Percentiles rank a stretch among this genome's conserved stretches.
These are phyloP conservation scores for Leptoxyphium fumago DNA, from an alignment of 2,329 filamentous ascomycete species.

Conservation along the genomic window DNA sequence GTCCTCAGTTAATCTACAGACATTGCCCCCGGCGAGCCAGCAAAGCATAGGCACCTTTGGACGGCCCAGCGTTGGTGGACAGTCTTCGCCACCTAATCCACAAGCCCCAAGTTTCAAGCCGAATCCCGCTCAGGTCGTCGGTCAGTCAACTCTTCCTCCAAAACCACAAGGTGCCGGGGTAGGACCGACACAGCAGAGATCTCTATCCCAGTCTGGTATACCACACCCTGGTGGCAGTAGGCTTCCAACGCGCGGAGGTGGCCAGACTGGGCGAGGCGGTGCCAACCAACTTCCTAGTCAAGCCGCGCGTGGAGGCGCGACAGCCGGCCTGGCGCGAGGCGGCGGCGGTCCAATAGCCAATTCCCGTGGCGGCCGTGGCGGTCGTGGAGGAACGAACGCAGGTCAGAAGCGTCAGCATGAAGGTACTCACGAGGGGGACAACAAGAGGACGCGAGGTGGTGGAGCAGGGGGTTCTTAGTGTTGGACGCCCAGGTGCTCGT, in stretches of 20 bases:
- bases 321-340: background rate
- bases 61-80: background rate
- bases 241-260: slow-evolving; percentile 3
- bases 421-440: slow-evolving; percentile 10
- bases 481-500: background rate
- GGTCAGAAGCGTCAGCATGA: slow-evolving; percentile 21
- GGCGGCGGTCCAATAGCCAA: background rate
- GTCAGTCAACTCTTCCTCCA: background rate
- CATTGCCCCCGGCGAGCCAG: background rate
- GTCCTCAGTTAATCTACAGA: background rate
- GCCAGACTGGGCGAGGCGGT: background rate
- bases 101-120: background rate
- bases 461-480: background rate
- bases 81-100: background rate
- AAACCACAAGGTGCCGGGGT: background rate
- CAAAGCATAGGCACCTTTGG: background rate
- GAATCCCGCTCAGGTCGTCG: background rate
- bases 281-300: background rate
- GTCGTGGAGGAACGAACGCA: slow-evolving; percentile 10
- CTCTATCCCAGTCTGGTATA: slow-evolving; percentile 5
- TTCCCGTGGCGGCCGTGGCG: slow-evolving; percentile 1
- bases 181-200: slow-evolving; percentile 1
- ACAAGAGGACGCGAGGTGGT: slow-evolving; percentile 3
- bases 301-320: background rate
- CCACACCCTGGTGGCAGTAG: slow-evolving; percentile 10